phyloP scores from a whole-genome alignment of 768 basidiomycete species.

The Coprinellus micaceus region DNA sequence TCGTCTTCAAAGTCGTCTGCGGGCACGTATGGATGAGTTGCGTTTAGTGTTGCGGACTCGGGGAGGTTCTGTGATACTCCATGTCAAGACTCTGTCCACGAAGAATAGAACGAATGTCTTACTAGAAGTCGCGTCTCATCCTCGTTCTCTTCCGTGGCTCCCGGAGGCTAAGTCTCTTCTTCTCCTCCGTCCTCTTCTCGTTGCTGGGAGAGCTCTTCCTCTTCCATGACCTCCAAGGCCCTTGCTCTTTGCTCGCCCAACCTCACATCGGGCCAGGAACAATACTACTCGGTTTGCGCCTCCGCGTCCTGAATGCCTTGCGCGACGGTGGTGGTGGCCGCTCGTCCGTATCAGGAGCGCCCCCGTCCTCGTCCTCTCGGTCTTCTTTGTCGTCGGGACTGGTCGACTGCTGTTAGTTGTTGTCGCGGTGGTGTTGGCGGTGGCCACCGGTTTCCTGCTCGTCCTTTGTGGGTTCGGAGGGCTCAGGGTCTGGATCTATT shows the following conservation, averaged over 20 bases:
- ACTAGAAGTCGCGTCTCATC: constrained; percentile 24
- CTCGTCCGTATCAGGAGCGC: constrained; percentile 23
- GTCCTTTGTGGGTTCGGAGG: constrained; percentile 82
- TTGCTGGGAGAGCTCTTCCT: too few species aligned
- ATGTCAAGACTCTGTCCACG: not conserved
- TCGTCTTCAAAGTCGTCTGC: constrained; percentile 8
- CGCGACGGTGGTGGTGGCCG: constrained; percentile 11
- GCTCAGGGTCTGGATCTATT: constrained; percentile 67
- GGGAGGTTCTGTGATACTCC: not conserved
- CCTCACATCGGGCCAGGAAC: constrained; percentile 84
- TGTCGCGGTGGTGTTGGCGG: too few species aligned
- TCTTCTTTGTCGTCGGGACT: constrained; percentile 10
- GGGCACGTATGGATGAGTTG: constrained; percentile 20
- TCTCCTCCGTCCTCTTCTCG: constrained; percentile 64
- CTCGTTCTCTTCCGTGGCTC: constrained; percentile 59
- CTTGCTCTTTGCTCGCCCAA: constrained; percentile 60
- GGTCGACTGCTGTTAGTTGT: constrained; percentile 15
- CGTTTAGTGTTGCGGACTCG: constrained; percentile 8
- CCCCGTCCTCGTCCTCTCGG: constrained; percentile 24
- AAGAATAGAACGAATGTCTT: not conserved
- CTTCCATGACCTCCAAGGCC: constrained; percentile 23
- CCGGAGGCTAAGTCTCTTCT: constrained; percentile 35
- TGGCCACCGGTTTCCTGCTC: constrained; percentile 49
- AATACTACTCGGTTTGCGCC: constrained; percentile 60
- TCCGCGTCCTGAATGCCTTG: constrained; percentile 14